These are phyloP conservation scores for Suhomyces terraborum DNA, from an alignment of 1,139 yeast species.

Conservation along the genomic window DNA sequence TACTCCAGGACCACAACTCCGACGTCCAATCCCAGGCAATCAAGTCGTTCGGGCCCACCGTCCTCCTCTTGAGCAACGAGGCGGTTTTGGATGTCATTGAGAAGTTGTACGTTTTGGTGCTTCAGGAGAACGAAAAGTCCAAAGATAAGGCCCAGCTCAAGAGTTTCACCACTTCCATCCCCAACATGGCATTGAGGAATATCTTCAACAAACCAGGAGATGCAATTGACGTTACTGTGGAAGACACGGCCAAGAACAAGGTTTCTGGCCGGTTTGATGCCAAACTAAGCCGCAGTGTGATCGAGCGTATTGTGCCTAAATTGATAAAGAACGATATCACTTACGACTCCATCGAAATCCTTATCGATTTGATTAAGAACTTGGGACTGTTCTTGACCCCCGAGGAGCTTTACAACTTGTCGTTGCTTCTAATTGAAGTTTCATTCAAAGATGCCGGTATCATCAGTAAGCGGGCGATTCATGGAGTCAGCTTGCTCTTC, in stretches of 20 bases:
- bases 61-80: conserved; percentile 31
- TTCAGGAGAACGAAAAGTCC: conserved; percentile 26
- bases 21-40: conserved; percentile 83
- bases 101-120: conserved; percentile 29
- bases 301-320: conserved; percentile 17
- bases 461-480: conserved; percentile 54
- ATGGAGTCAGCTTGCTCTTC: conserved; percentile 55
- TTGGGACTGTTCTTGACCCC: conserved; percentile 52
- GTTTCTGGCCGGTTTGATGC: conserved; percentile 14
- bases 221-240: neutral
- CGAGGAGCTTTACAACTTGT: conserved; percentile 41
- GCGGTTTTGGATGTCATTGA: conserved; percentile 28
- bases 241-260: neutral
- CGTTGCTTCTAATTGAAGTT: conserved; percentile 39
- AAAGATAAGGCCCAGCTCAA: conserved; percentile 28
- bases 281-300: conserved; percentile 23
- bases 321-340: conserved; percentile 29
- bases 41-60: conserved; percentile 51
- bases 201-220: conserved; percentile 25
- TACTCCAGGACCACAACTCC: conserved; percentile 64
- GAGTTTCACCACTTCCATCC: conserved; percentile 61
- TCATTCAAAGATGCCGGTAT: conserved; percentile 49
- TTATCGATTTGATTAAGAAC: conserved; percentile 57
- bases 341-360: conserved; percentile 65
- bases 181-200: conserved; percentile 70